Base-by-base conservation (phyloP, 768 basidiomycete species). In the Cystofilobasidium ferigula region DNA sequence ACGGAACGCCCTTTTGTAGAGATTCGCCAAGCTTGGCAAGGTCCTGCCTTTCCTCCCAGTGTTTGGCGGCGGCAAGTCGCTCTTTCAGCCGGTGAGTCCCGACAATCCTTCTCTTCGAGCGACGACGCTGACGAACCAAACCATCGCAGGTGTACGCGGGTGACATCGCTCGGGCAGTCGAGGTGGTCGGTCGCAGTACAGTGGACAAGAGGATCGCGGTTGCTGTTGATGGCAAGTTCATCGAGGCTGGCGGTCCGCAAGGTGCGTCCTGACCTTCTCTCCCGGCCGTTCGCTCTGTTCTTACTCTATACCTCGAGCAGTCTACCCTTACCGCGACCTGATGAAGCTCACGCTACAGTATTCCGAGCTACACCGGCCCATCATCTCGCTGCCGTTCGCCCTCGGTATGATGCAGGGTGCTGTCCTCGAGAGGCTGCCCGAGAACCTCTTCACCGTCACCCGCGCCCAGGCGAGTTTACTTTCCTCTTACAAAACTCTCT, bases 41-140 rank as follows among this genome's bases (percentile, higher is more conserved):
- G 78, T 81, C 67, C 74, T 88, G 38, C 86, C 86, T 2, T 83
- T 86, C 72, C 74, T 88, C 32, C 87, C 86, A n/a, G 85, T 88
- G 7, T 88, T 87, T 71, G 84, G 82, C 12, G 84, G 84, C n/a
- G 87, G 87, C 1, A 74, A 69, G 13, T 77, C 85, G 8, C 79
- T 76, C 30, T 88, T 88, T 71, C 86, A 88, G 36, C 67, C 67
- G 0, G 75, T 74, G 62, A 69, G 73, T 70, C 9, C 16, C 34
- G 3, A 26, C 65, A 24, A 26, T 51, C 26, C 22, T 28, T 18
- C 20, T 26, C 43, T 3, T 22, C 32, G 22, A 7, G 18, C 18
- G 3, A 3, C 3, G 51, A 43, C 58, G 13, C 22, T 22, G 14
- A 35, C 22, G 30, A 3, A 58, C 24, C 22, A 9, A n/a, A 20